Percentiles rank a stretch among this genome's conserved stretches.
These are phyloP conservation scores for Xerocomus brunneocitrinus DNA, from an alignment of 768 basidiomycete species.

Conservation along the genomic window DNA sequence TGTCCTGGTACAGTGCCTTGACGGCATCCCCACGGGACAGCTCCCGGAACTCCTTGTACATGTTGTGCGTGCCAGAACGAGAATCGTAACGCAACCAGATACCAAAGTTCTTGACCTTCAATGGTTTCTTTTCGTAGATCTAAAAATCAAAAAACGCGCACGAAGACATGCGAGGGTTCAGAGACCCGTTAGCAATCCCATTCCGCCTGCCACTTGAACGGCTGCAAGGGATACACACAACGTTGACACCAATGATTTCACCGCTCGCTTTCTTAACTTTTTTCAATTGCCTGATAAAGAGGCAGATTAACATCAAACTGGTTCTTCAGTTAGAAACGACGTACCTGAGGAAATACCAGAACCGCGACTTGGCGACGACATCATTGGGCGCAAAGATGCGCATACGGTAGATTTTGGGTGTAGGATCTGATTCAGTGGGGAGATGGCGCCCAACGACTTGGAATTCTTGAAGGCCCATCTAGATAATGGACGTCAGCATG, in stretches of 20 bases:
- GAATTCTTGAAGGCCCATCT: conserved; percentile 87
- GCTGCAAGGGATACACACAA: conserved; percentile 77
- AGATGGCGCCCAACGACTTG: conserved; percentile 97
- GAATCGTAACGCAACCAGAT: conserved; percentile 99
- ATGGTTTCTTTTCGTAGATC: conserved; percentile 96
- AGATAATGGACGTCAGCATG: conserved; percentile 13
- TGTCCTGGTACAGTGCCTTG: conserved; percentile 97
- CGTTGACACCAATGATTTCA: conserved; percentile 97
- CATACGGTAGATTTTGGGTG: conserved; percentile 99
- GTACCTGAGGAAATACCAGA: conserved; percentile 98
- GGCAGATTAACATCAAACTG: not conserved
- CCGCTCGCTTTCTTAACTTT: conserved; percentile 99
- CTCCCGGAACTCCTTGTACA: conserved; percentile 99
- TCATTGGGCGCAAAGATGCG: conserved; percentile 99
- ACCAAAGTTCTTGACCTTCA: conserved; percentile 99
- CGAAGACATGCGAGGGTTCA: conserved; percentile 6
- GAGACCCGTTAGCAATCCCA: conserved; percentile 50
- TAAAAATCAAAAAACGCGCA: conserved; percentile 34
- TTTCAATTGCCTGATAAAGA: conserved; percentile 73
- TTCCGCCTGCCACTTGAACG: conserved; percentile 88
- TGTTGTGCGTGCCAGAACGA: conserved; percentile 99
- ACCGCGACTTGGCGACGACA: conserved; percentile 97
- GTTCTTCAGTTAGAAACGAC: conserved; percentile 17
- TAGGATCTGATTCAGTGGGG: conserved; percentile 88
- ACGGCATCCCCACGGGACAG: conserved; percentile 92